Evolutionary conservation across 1,284 basidiomycete genomes (phyloP), one percentile per base, ranked within the genome.

Genomic region (Xerocomus cyaneibrunnescens): DNA sequence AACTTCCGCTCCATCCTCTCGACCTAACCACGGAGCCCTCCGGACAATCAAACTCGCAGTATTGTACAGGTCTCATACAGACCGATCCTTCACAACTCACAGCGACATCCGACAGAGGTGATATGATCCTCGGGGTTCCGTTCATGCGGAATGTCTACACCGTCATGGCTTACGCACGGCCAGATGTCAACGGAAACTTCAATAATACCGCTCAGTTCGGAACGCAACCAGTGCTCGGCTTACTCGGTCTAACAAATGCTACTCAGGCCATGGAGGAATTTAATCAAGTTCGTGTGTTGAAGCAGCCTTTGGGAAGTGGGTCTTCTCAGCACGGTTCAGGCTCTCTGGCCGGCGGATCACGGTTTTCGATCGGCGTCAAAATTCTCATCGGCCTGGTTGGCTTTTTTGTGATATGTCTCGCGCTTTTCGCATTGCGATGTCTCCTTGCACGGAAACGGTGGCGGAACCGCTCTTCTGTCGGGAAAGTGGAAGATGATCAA

Each of bases 91-190:
- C 61, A 7, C 56, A 65, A 8, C 74, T 85, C 38, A 60, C 65
- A 2, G 58, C 62, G 8, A 55, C 57, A 7, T 62, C 72, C 3
- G 59, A 54, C 12, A 68, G 80, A 25, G 79, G 78, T 0, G 86
- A 89, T 64, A 81, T 89, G 70, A 75, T 87, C 48, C 80, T 89
- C 38, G 88, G 87, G 25, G 83, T 88, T 0, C 83, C 87, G 0
- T 90, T 89, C 64, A 72, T 90, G 59, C 77, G 87, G 10, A 89
- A 82, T 60, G 77, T 80, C 5, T 90, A 89, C 64, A 82, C 79
- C 19, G 86, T 89, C 55, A 78, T 89, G 77, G 83, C 83, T 0
- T 87, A 84, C 64, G 74, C 78, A 44, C 54, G 62, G 0, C 83
- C 83, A 3, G 60, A 72, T 41, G 23, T 67, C 0, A 59, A 74